Base-by-base conservation (phyloP, 495 filamentous ascomycete genomes). In the Neurospora tetraspora region DNA sequence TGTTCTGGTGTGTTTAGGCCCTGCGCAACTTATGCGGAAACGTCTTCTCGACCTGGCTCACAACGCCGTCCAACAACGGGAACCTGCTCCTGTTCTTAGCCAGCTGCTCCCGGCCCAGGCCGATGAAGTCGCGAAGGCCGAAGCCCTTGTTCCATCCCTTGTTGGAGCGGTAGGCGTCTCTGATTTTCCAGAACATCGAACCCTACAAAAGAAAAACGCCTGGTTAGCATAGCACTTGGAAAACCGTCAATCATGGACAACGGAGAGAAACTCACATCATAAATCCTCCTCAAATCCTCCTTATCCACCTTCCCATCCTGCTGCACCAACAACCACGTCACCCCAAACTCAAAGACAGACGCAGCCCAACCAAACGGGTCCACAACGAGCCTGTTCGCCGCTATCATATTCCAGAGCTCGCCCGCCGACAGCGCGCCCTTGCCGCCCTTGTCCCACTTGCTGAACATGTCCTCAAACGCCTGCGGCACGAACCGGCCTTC, bases 401-500 rank as follows among this genome's bases (percentile, higher is more conserved):
- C 36, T 36, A 78, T 72, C 74, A 77, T 77, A 6, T 53, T 53
- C 70, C 73, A 75, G 14, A 79, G 45, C 71, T 79, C 70, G 3
- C 45, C 2, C 3, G 39, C 72, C 2, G 73, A 75, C 39, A 79
- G 39, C 5, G 71, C 59, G 9, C 75, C 74, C 1, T 76, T 73
- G 38, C 77, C 61, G 37, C 79, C 80, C 6, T 61, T 12, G 61
- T 84, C 86, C 74, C 85, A 89, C 80, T 88, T 88, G 61, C 80
- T 76, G 70, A 90, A 89, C 76, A 88, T 76, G 73, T 89, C 85
- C 80, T 90, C 87, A 74, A 90, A 89, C 12, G 76, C 76, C 79
- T 87, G 84, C 69, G 86, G 86, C 6, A 84, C 71, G 72, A 89
- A 88, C 0, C 87, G 79, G 1, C 88, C 88, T 76, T 90, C 87